Base-by-base conservation (phyloP, 495 filamentous ascomycete species). In the Niebla homalea region DNA sequence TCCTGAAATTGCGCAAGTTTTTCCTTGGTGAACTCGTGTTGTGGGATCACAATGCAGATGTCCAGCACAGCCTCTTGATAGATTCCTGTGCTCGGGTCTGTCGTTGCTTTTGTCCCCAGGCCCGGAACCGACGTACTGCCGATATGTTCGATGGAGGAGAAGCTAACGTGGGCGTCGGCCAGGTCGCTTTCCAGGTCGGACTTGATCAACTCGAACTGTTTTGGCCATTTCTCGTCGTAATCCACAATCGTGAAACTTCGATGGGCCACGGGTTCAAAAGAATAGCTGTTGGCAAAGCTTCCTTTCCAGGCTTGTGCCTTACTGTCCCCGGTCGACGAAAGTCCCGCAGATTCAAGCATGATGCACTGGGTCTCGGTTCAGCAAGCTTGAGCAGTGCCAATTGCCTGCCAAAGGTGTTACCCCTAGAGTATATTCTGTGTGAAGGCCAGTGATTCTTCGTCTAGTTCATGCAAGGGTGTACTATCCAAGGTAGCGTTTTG, bases 81-180 rank as follows among this genome's bases (percentile, higher is more conserved):
- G 21, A 36, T 6, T 11, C 36, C 29, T 0, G 4, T 18, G n/a
- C 2, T 36, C n/a, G 29, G 29, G 15, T 48, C 45, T 16, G 26
- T 48, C 6, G 45, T 48, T 22, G 47, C 19, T 35, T 54, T 54
- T 6, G 47, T 37, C 12, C 19, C 8, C 8, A 50, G 46, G 12
- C 26, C 47, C 1, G 45, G 47, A 2, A 54, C 42, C 1, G 52
- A 50, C 15, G 52, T 54, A 29, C 47, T 50, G 16, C 52, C 52
- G 20, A 54, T 50, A 29, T 54, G 52, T n/a, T 50, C 47, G n/a
- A 54, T 54, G 3, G 21, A 14, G 22, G 37, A 25, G 39, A 44
- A 50, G 14, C 47, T 21, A n/a, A 49, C 47, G 7, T 19, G 11
- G 1, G 15, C 46, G 8, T 44, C 37, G 16, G 52, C 52, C 8